phyloP scores from a whole-genome alignment of 129 eudicot genomes.

The Cynara cardunculus region DNA sequence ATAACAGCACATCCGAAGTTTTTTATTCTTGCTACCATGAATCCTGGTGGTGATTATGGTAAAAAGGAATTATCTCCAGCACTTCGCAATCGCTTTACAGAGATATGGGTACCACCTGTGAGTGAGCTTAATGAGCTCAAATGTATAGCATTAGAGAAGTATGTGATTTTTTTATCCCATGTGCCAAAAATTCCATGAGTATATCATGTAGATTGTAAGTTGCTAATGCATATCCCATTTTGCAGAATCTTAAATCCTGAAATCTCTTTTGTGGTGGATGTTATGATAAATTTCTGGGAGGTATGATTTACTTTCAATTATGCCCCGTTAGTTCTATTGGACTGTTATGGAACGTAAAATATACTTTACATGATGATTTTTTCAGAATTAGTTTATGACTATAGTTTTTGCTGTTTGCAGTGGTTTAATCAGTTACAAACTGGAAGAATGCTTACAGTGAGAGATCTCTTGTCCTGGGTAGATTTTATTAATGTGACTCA shows the following conservation, averaged over 20 bases:
- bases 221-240: neutral
- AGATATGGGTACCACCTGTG: constrained; percentile 97
- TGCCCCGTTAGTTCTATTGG: neutral
- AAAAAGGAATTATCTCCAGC: constrained; percentile 98
- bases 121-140: constrained; percentile 64
- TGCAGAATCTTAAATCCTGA: constrained; percentile 53
- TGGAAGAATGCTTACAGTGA: constrained; percentile 80
- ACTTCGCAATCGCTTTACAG: constrained; percentile 91
- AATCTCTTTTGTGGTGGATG: constrained; percentile 47
- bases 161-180: neutral
- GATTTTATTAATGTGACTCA: constrained; percentile 62
- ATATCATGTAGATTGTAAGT: neutral
- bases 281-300: constrained; percentile 78
- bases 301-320: constrained; percentile 30
- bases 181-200: neutral
- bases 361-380: neutral
- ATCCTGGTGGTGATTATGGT: constrained; percentile 98
- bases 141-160: constrained; percentile 70
- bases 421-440: constrained; percentile 77
- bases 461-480: constrained; percentile 94
- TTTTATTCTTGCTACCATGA: constrained; percentile 97
- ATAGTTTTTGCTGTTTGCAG: constrained; percentile 39
- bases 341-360: neutral
- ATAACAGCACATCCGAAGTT: constrained; percentile 79
- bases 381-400: neutral